phyloP scores from a whole-genome alignment of 2,329 filamentous ascomycete species.

The Periconia sp. region DNA sequence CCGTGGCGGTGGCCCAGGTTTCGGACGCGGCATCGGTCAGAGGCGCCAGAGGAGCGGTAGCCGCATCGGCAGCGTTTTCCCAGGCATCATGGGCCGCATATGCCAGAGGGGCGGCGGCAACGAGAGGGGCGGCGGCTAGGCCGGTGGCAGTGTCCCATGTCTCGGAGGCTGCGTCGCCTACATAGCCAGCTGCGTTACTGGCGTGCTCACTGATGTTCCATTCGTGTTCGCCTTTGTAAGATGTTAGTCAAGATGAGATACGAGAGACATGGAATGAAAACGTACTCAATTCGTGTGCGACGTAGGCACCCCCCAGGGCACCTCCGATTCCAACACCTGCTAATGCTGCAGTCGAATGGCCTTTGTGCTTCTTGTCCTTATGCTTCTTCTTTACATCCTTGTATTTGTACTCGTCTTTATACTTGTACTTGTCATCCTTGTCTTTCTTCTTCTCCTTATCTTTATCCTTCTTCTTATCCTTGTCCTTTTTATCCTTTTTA shows the following conservation, averaged over 20 bases:
- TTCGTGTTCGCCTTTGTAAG: conserved; percentile 26
- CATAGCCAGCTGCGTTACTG: conserved; percentile 4
- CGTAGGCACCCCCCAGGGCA: conserved; percentile 60
- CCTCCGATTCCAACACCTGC: conserved; percentile 61
- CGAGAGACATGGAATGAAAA: conserved; percentile 8
- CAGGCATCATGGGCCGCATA: not conserved
- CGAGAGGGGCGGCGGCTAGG: not conserved
- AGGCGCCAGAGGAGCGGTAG: no score
- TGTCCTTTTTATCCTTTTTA: not conserved
- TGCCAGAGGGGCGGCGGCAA: not conserved
- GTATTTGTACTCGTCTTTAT: conserved; percentile 20
- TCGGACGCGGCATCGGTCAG: no score
- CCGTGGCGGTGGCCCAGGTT: no score
- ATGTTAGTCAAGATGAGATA: not conserved
- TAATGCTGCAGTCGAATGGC: conserved; percentile 51
- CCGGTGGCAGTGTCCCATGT: conserved; percentile 16
- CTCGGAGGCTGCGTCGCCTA: conserved; percentile 15
- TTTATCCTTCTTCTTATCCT: not conserved
- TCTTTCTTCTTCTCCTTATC: not conserved
- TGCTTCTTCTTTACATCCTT: conserved; percentile 26
- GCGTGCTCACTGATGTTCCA: not conserved
- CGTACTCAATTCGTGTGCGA: conserved; percentile 60
- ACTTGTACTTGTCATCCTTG: conserved; percentile 12
- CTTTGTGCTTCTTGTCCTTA: conserved; percentile 45
- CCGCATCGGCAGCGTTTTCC: no score